These are phyloP conservation scores for Bolboschoenoplectus hybrid DNA, from an alignment of 202 grass and related monocot genomes.

Conservation along the genomic window DNA sequence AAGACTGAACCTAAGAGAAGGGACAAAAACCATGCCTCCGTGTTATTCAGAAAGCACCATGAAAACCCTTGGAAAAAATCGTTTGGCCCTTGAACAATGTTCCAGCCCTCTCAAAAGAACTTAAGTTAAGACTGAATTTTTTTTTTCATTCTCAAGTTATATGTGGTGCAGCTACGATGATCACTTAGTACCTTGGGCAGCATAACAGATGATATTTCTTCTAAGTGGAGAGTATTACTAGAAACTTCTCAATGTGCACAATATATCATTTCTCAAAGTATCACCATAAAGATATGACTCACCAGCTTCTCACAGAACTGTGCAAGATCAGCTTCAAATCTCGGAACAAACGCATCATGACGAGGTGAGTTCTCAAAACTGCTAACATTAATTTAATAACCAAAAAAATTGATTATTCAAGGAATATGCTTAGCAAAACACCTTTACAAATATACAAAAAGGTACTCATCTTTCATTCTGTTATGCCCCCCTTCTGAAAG, in stretches of 20 bases:
- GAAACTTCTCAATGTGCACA: neutral
- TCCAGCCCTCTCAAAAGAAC: slow-evolving; percentile 11
- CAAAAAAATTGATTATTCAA: neutral
- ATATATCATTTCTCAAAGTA: slow-evolving; percentile 1
- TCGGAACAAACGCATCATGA: slow-evolving; percentile 60
- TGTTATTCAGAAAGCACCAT: slow-evolving; percentile 5
- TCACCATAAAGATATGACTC: slow-evolving; percentile 30
- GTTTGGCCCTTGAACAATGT: neutral
- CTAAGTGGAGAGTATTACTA: neutral
- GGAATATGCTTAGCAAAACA: neutral
- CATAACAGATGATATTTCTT: neutral
- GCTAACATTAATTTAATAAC: slow-evolving; percentile 35
- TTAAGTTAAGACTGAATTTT: neutral
- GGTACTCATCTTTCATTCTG: neutral
- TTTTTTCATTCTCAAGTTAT: slow-evolving; percentile 4
- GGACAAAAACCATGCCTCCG: neutral
- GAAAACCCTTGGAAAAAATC: neutral
- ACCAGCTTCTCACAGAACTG: slow-evolving; percentile 95
- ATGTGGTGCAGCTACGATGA: neutral
- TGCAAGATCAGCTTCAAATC: slow-evolving; percentile 86
- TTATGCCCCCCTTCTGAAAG: neutral
- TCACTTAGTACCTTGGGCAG: neutral
- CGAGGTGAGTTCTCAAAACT: slow-evolving; percentile 92
- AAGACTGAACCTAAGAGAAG: neutral
- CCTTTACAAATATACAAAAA: slow-evolving; percentile 15